Percentiles rank a stretch among this genome's conserved stretches.
These are phyloP conservation scores for Russula foetens DNA, from an alignment of 768 basidiomycete species.

Conservation along the genomic window DNA sequence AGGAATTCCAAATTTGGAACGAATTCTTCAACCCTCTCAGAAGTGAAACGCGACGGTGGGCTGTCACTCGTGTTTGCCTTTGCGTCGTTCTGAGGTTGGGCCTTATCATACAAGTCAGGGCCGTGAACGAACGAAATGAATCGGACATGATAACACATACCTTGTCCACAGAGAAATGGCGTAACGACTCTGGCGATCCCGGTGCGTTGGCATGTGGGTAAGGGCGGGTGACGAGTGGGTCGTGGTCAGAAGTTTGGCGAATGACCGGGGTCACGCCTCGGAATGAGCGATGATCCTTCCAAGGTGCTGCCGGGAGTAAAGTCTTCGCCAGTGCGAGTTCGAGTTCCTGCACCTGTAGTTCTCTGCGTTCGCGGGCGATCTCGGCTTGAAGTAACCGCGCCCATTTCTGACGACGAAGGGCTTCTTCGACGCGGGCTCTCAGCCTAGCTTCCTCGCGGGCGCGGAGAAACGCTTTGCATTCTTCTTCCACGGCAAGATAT, in stretches of 20 bases:
- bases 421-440: neutral
- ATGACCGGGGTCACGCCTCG: neutral
- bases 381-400: neutral
- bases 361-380: neutral
- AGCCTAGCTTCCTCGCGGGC: neutral
- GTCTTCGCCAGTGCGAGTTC: neutral
- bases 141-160: neutral
- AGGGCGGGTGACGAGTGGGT: too few species aligned
- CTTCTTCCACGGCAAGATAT: slow-evolving; percentile 7
- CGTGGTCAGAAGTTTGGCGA: neutral
- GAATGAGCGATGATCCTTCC: neutral
- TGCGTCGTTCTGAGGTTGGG: neutral
- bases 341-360: neutral
- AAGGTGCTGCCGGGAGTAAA: neutral
- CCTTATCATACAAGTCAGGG: neutral
- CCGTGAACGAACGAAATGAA: too few species aligned
- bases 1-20: neutral
- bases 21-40: neutral
- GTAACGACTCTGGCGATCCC: too few species aligned
- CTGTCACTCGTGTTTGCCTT: neutral
- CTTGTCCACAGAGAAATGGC: neutral
- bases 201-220: neutral
- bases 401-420: neutral
- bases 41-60: neutral
- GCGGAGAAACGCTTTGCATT: slow-evolving; percentile 2